phyloP scores from a whole-genome alignment of 78 protist species.

The Blattamonas nauphoetae region DNA sequence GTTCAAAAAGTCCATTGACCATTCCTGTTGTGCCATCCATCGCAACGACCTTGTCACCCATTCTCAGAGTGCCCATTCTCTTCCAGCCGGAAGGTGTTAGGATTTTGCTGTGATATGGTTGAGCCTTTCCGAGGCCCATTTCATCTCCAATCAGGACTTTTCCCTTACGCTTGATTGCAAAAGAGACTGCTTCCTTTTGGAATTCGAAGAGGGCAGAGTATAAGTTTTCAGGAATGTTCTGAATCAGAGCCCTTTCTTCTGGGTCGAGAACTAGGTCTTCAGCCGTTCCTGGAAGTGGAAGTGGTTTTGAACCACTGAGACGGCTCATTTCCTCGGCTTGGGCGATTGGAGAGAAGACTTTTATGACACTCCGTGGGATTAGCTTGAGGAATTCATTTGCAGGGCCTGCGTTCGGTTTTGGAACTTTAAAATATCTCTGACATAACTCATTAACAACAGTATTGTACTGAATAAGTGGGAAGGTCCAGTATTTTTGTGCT shows the following conservation, averaged over 20 bases:
- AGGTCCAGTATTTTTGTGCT: not conserved
- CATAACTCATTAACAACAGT: not conserved
- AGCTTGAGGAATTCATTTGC: not conserved
- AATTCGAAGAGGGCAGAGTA: conserved; percentile 3
- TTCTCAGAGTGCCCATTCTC: not conserved
- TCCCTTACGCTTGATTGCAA: not conserved
- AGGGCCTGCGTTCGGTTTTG: not conserved
- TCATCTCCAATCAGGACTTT: conserved; percentile 14
- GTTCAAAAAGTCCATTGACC: too few relatives aligned
- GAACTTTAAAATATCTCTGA: not conserved
- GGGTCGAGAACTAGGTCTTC: not conserved
- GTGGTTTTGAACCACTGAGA: too few relatives aligned
- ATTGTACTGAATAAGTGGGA: not conserved
- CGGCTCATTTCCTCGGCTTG: not conserved
- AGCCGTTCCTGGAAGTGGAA: not conserved
- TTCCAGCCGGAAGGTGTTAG: too few relatives aligned
- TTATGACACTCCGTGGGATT: not conserved
- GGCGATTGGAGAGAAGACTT: not conserved
- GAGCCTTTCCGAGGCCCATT: conserved; percentile 36
- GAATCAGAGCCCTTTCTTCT: not conserved
- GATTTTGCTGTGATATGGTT: too few relatives aligned
- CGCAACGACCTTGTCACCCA: not conserved
- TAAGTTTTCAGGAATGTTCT: not conserved
- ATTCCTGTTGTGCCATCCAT: too few relatives aligned
- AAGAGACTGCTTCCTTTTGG: conserved; percentile 12